Conservation (phyloP, 2,329 filamentous ascomycete genomes). For the Apiospora arundinis region DNA sequence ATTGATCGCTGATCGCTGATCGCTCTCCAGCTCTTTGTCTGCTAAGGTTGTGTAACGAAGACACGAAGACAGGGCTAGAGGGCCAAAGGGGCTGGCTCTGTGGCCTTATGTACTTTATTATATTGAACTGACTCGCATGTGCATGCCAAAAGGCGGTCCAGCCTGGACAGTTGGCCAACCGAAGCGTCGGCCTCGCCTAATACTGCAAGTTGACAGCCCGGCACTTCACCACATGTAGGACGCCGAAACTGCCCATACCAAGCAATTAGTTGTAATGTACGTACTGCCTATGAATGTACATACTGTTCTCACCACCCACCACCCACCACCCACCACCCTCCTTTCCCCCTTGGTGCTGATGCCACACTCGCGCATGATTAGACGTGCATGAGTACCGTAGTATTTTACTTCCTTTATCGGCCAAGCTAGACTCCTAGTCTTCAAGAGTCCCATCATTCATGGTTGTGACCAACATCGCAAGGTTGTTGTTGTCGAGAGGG, state of each 20-base stretch:
- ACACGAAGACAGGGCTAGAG: constrained; percentile 4
- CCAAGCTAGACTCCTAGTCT: not conserved
- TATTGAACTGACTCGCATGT: not conserved
- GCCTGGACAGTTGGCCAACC: not conserved
- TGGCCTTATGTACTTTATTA: not conserved
- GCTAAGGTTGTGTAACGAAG: not conserved
- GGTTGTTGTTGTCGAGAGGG: not conserved
- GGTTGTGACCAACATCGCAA: not conserved
- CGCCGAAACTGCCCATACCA: not conserved
- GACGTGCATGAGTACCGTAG: constrained; percentile 4
- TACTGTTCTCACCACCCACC: not conserved
- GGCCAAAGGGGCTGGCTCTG: not conserved
- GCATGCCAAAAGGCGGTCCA: constrained; percentile 4
- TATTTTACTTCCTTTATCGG: constrained; percentile 5
- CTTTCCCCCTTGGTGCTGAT: not conserved
- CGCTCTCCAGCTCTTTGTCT: constrained; percentile 4
- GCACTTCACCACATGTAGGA: not conserved
- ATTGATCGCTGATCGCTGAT: constrained; percentile 22
- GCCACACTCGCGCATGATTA: not conserved
- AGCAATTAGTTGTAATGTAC: not conserved
- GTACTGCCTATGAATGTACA: not conserved
- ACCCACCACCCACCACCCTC: not conserved
- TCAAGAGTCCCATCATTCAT: not conserved
- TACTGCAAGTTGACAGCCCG: not conserved
- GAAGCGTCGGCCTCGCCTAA: not conserved